phyloP scores from a whole-genome alignment of 1,139 yeast genomes.

The Pichia sp. region DNA sequence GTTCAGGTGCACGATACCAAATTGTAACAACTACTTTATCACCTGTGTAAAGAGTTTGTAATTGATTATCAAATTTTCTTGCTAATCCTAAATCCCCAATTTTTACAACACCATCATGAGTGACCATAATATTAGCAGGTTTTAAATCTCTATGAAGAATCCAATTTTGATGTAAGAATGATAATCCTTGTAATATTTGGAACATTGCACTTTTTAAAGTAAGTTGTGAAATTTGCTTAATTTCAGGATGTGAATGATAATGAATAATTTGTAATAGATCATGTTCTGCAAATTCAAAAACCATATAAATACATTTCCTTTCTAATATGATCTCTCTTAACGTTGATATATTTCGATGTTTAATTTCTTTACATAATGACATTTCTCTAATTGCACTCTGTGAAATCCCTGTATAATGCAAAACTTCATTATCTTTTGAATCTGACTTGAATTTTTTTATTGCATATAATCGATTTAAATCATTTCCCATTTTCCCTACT shows the following conservation, averaged over 20 bases:
- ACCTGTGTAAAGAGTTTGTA: constrained; percentile 86
- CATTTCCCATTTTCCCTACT: constrained; percentile 30
- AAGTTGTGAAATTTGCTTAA: constrained; percentile 67
- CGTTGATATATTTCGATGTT: constrained; percentile 71
- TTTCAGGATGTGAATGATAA: constrained; percentile 85
- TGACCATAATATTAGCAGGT: constrained; percentile 97
- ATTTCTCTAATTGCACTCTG: constrained; percentile 96
- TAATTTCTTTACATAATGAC: constrained; percentile 86
- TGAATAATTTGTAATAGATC: constrained; percentile 90
- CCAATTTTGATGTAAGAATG: constrained; percentile 93
- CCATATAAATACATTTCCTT: constrained; percentile 87
- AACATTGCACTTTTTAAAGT: constrained; percentile 80
- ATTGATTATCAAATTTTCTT: constrained; percentile 78
- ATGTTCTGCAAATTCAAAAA: constrained; percentile 93
- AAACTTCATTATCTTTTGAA: constrained; percentile 77
- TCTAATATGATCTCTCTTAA: constrained; percentile 84
- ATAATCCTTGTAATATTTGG: constrained; percentile 89
- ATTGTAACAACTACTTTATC: constrained; percentile 97
- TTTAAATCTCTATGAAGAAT: constrained; percentile 89
- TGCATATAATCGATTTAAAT: constrained; percentile 44
- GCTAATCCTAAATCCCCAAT: constrained; percentile 97
- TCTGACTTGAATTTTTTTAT: constrained; percentile 94
- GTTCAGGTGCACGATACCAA: constrained; percentile 97
- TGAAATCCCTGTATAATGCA: constrained; percentile 90
- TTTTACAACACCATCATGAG: constrained; percentile 81